Evolutionary conservation across 805 yeast genomes (phyloP).

Genomic region (Yarrowia osloensis): DNA sequence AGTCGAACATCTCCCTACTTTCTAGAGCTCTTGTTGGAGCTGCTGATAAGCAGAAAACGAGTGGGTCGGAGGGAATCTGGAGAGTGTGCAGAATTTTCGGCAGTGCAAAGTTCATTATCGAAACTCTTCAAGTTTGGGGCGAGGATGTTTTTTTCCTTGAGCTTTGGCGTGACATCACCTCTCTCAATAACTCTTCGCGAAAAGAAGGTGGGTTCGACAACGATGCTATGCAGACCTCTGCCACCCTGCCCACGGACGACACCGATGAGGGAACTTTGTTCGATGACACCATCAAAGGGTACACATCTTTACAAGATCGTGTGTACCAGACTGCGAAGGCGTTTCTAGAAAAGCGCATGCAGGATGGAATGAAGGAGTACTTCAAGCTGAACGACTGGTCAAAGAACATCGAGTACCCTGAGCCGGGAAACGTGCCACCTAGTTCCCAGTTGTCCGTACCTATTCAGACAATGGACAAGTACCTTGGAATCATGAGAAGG

Average conservation of each 20-base stretch:
- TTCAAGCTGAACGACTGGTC: constrained; percentile 43
- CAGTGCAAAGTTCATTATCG: constrained; percentile 44
- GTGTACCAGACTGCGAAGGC: constrained; percentile 41
- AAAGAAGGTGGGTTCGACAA: background rate
- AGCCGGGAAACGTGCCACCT: constrained; percentile 26
- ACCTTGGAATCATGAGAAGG: constrained; percentile 40
- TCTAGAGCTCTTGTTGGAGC: constrained; percentile 44
- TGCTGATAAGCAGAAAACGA: constrained; percentile 39
- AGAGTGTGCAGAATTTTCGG: constrained; percentile 48
- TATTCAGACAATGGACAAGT: constrained; percentile 38
- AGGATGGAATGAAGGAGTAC: constrained; percentile 45
- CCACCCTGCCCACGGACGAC: constrained; percentile 29
- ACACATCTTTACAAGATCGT: constrained; percentile 41
- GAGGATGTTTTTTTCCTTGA: constrained; percentile 49
- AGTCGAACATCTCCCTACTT: constrained; percentile 44
- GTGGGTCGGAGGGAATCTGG: constrained; percentile 44
- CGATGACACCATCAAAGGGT: constrained; percentile 48
- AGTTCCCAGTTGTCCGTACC: constrained; percentile 39
- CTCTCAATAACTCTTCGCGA: background rate
- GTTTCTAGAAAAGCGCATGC: constrained; percentile 46
- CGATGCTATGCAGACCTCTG: constrained; percentile 5
- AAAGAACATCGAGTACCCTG: constrained; percentile 21
- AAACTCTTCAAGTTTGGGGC: constrained; percentile 49
- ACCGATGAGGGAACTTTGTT: constrained; percentile 47
- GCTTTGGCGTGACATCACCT: constrained; percentile 44